Base-by-base conservation (phyloP, 257 asterid species). In the Misopates orontium region DNA sequence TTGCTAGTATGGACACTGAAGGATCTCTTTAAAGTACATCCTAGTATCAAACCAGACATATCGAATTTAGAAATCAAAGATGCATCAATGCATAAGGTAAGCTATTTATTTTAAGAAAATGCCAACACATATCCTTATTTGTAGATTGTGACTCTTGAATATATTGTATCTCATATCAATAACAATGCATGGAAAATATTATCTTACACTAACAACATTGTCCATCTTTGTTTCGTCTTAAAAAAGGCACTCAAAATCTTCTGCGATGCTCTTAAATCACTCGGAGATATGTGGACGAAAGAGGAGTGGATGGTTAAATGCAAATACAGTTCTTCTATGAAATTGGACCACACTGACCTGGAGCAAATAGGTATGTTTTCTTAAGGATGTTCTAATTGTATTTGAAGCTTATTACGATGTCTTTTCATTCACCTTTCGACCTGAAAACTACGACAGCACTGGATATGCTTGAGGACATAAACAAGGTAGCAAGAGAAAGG, bases 241-340 rank as follows among this genome's bases (percentile, higher is more conserved):
- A 16, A 20, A 56, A 86, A 93, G 99, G 79, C 82, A 65, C 82
- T 90, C 40, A 78, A 69, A 24, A 56, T 75, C 54, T 79, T 93
- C 32, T 93, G 95, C 61, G 77, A 77, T 69, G 71, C 84, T 70
- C 69, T 93, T 49, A 78, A 80, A 82, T 80, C 86, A 60, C 79
- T 93, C 15, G 97, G 96, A 61, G 88, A 86, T 63, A 67, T 73
- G 7, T 93, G 99, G 99, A 86, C 91, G 41, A 74, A 78, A 10
- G 94, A 76, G 66, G 75, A 78, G 39, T 86, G 99, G 99, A 83
- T 86, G 92, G 71, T 71, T 22, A 80, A 69, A 60, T 83, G 84
- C 74, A 82, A 83, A 62, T 73, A 84, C 41, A 68, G 75, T 31
- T 55, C 84, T 18, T 79, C 79, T 22, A 56, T 24, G 77, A 73